Conservation (phyloP, 768 basidiomycete genomes). For the Clathrus columnatus region DNA sequence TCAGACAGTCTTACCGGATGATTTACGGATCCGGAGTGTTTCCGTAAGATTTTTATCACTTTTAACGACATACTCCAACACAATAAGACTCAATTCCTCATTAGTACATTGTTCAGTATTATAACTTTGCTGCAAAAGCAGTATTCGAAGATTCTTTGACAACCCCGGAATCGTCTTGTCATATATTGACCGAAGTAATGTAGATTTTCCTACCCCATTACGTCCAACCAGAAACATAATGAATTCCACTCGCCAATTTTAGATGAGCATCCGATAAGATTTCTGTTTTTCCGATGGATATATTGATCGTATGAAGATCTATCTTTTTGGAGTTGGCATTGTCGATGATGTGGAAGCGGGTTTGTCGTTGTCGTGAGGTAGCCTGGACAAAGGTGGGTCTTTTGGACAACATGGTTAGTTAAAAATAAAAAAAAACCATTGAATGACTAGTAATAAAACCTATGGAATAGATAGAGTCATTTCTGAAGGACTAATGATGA, state of each 20-base stretch:
- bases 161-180: slow-evolving; percentile 42
- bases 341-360: too few species aligned
- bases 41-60: slow-evolving; percentile 31
- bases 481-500: too few species aligned
- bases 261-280: slow-evolving; percentile 44
- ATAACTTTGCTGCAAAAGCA: slow-evolving; percentile 36
- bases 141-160: slow-evolving; percentile 32
- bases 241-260: slow-evolving; percentile 39
- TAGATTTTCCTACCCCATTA: slow-evolving; percentile 49
- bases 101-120: slow-evolving; percentile 12
- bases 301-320: slow-evolving; percentile 25
- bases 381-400: too few species aligned
- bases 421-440: too few species aligned
- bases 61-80: slow-evolving; percentile 36
- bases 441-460: too few species aligned
- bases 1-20: slow-evolving; percentile 15
- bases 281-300: slow-evolving; percentile 43
- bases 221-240: slow-evolving; percentile 47
- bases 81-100: slow-evolving; percentile 19
- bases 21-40: slow-evolving; percentile 24
- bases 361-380: too few species aligned
- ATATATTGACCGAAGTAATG: slow-evolving; percentile 32
- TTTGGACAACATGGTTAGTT: too few species aligned
- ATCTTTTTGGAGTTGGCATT: too few species aligned
- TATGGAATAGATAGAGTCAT: too few species aligned